Evolutionary conservation across 768 basidiomycete genomes (phyloP), one percentile per base, ranked within the genome.

Genomic region (Steccherinum ochraceum): DNA sequence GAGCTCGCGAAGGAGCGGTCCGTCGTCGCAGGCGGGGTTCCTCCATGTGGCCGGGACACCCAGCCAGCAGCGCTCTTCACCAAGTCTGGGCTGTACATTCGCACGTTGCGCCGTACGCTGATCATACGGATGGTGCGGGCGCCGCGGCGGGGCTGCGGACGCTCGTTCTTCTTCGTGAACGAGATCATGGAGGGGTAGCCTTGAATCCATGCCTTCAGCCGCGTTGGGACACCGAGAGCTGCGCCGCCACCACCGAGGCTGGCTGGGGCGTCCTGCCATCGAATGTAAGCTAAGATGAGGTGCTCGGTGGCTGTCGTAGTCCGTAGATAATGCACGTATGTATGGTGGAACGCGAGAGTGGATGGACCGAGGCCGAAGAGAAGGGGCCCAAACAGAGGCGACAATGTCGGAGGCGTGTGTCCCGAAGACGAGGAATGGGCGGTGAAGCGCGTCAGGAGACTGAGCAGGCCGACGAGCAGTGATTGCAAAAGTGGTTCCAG

Each of bases 291-390:
- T 12, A 98, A 78, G n/a, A 97, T 72, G 45, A 99, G 73, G 57
- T 99, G 95, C 63, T 99, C 95, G 59, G 88, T 89, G 1, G 94
- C 95, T 27, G 84, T 81, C 3, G 86, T 84, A 13, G 89, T 77
- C 42, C 88, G 84, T 25, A 95, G 79, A 64, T 92, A 98, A 56
- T 76, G 73, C 19, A 72, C 61, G 62, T 89, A 89, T 5, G 80
- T 77, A 49, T 72, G 72, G 50, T 77, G 71, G 68, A 84, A 80
- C 18, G 75, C 64, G 46, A 74, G 68, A 50, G 72, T 72, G 1
- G 75, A 68, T 7, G 73, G 65, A 10, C 78, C 79, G 52, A 94
- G 78, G 48, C 93, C 93, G 57, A 97, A 97, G 44, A 98, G 69
- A 21, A 95, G 72, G 1, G 93, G 92, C 0, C 88, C 89, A 63